Evolutionary conservation across 2,329 filamentous ascomycete species (phyloP).

Genomic region (Chaetothyriales sp.): DNA sequence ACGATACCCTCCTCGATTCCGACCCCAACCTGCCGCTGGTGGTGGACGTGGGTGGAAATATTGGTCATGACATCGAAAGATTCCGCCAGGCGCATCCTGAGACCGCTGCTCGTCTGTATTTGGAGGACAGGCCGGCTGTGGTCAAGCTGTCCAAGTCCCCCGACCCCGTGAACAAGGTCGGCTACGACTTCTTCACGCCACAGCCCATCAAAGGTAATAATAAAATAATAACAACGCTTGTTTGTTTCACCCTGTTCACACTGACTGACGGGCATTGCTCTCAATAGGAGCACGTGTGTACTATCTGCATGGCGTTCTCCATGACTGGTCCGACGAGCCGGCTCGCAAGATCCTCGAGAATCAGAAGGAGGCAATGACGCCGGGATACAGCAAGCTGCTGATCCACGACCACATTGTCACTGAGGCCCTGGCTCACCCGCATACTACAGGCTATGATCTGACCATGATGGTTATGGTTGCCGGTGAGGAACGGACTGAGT

Average conservation of each 20-base stretch:
- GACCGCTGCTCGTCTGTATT: constrained; percentile 9
- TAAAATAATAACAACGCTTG: too few species aligned
- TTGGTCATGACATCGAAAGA: constrained; percentile 15
- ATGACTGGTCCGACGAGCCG: constrained; percentile 17
- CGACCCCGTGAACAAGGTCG: constrained; percentile 13
- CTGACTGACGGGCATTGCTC: background rate
- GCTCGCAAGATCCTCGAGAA: constrained; percentile 8
- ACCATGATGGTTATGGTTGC: background rate
- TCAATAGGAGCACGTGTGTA: constrained; percentile 10
- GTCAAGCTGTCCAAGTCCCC: constrained; percentile 17
- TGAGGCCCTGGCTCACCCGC: background rate
- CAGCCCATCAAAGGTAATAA: constrained; percentile 20
- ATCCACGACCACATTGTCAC: background rate
- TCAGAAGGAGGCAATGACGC: background rate
- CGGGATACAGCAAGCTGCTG: background rate
- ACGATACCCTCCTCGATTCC: constrained; percentile 10
- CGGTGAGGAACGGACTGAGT: constrained; percentile 13
- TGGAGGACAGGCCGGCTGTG: constrained; percentile 27
- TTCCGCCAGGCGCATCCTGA: constrained; percentile 10
- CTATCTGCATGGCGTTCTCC: constrained; percentile 15
- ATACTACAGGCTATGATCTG: background rate
- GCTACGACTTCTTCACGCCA: constrained; percentile 21
- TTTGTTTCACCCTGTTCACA: too few species aligned
- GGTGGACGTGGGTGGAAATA: constrained; percentile 17
- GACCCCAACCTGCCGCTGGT: constrained; percentile 9